phyloP scores from a whole-genome alignment of 2,329 filamentous ascomycete species.

The Ophiostoma sp. region DNA sequence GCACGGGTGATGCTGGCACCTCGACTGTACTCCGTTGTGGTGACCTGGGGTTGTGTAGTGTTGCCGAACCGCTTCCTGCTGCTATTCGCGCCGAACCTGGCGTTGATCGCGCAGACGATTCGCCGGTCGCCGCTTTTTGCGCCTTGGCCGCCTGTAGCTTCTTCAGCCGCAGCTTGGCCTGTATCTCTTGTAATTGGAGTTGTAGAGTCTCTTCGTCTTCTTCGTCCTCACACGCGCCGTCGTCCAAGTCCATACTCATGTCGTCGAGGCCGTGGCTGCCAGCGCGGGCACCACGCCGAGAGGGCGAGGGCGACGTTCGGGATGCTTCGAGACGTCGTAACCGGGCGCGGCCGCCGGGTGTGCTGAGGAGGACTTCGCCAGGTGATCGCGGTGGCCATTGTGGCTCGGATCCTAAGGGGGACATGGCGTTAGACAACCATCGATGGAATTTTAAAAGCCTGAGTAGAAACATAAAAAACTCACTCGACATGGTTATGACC shows the following conservation, averaged over 20 bases:
- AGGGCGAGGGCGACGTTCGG: slow-evolving; percentile 63
- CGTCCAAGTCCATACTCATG: slow-evolving; percentile 32
- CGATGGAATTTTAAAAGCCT: too few relatives aligned
- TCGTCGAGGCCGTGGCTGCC: slow-evolving; percentile 33
- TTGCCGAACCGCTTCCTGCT: neutral
- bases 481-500: slow-evolving; percentile 26
- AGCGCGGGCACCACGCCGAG: slow-evolving; percentile 26
- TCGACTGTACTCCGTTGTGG: slow-evolving; percentile 51
- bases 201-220: slow-evolving; percentile 90
- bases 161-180: slow-evolving; percentile 84
- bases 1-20: slow-evolving; percentile 75
- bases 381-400: slow-evolving; percentile 69
- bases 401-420: slow-evolving; percentile 33
- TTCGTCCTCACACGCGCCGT: slow-evolving; percentile 58
- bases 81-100: neutral
- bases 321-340: slow-evolving; percentile 65
- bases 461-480: too few relatives aligned
- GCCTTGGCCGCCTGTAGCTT: slow-evolving; percentile 70
- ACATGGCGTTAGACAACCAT: too few relatives aligned
- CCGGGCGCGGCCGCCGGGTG: slow-evolving; percentile 77
- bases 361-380: slow-evolving; percentile 62
- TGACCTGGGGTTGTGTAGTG: slow-evolving; percentile 16
- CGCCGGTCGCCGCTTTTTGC: slow-evolving; percentile 31
- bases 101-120: slow-evolving; percentile 8
- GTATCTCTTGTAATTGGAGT: slow-evolving; percentile 82